These are phyloP conservation scores for Hyphodiscus sp. DNA, from an alignment of 2,329 filamentous ascomycete species.

Conservation along the genomic window DNA sequence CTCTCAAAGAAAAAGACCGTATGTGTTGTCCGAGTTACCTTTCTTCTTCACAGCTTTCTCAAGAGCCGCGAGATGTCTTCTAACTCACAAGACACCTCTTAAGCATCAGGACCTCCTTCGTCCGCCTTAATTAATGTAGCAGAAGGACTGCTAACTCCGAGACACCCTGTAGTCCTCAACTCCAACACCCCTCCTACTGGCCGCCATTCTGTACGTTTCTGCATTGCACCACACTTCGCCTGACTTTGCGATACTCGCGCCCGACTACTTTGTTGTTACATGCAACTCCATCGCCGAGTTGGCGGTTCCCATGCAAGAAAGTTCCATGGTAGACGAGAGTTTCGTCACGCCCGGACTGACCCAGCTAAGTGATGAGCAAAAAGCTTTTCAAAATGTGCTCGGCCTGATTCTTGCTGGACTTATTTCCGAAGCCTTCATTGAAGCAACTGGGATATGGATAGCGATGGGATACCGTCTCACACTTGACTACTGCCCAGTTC, in stretches of 20 bases:
- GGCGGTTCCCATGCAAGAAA: constrained; percentile 30
- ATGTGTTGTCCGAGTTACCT: no score
- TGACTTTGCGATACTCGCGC: constrained; percentile 31
- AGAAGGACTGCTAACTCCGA: no score
- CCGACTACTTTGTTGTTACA: constrained; percentile 34
- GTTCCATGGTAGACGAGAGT: constrained; percentile 23
- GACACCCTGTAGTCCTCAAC: constrained; percentile 29
- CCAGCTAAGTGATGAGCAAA: constrained; percentile 30
- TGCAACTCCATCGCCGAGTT: constrained; percentile 36
- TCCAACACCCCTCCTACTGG: constrained; percentile 37
- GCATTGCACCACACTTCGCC: constrained; percentile 32
- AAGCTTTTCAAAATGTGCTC: constrained; percentile 38
- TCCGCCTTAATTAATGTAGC: no score
- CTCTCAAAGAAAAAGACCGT: constrained; percentile 35
- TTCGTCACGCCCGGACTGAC: constrained; percentile 12
- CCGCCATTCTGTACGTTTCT: constrained; percentile 36
- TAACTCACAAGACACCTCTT: no score
- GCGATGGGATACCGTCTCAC: constrained; percentile 37
- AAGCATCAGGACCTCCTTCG: no score
- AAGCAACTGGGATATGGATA: constrained; percentile 39
- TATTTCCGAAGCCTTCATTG: constrained; percentile 36
- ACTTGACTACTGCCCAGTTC: constrained; percentile 35
- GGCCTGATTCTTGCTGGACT: constrained; percentile 37
- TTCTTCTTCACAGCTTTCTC: no score
- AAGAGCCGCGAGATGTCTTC: no score